Percentiles rank a stretch among this genome's conserved stretches.
Conservation (phyloP, 768 basidiomycete species). For the Psilocybe azurescens region DNA sequence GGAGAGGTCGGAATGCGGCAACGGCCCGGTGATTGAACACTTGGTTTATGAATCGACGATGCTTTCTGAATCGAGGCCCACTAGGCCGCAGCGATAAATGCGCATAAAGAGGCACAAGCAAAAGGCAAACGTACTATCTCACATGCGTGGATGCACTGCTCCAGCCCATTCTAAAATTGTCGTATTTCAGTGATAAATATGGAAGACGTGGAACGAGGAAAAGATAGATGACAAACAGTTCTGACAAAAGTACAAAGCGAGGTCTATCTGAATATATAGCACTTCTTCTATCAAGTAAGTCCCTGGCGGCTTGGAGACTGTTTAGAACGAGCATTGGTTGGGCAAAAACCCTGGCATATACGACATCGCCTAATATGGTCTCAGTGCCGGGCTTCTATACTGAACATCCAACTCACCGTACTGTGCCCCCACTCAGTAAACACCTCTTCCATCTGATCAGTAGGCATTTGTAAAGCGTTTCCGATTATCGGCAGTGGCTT, state of each 20-base stretch:
- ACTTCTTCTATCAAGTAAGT: constrained; percentile 58
- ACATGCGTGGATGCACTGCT: constrained; percentile 50
- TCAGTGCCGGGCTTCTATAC: background rate
- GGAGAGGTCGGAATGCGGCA: constrained; percentile 43
- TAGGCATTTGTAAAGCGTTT: constrained; percentile 50
- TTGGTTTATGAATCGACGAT: constrained; percentile 55
- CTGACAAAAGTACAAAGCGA: constrained; percentile 50
- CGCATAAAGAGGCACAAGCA: constrained; percentile 11
- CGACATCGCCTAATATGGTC: constrained; percentile 44
- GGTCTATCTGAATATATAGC: constrained; percentile 60
- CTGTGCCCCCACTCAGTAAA: constrained; percentile 45
- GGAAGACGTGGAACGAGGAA: background rate
- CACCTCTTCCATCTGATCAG: constrained; percentile 40
- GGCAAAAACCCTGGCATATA: constrained; percentile 46
- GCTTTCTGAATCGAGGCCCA: constrained; percentile 56
- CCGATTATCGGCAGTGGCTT: constrained; percentile 49
- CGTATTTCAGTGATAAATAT: background rate
- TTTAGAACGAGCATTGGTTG: constrained; percentile 57
- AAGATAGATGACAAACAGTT: constrained; percentile 41
- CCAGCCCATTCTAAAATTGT: constrained; percentile 52
- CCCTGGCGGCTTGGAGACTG: constrained; percentile 46
- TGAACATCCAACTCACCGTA: constrained; percentile 42
- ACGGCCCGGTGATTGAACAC: constrained; percentile 50
- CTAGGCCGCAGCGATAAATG: constrained; percentile 25
- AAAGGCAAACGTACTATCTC: constrained; percentile 44